Evolutionary conservation across 2,329 filamentous ascomycete genomes (phyloP), one percentile per base, ranked within the genome.

Genomic region (Aspergillus intermedius): DNA sequence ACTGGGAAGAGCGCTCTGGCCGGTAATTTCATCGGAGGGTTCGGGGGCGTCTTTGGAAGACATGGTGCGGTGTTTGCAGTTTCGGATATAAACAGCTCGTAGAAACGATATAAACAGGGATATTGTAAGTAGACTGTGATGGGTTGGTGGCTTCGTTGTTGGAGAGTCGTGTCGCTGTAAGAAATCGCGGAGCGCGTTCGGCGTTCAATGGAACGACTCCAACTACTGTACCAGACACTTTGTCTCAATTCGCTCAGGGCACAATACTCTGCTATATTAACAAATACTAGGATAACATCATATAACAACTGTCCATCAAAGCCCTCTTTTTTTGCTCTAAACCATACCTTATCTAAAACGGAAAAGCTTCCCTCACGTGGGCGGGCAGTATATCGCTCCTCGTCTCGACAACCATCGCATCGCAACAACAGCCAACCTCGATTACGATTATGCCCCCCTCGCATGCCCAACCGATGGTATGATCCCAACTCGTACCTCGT

Each of bases 41-140:
- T 93, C 93, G 15, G 88, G 85, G 3, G 84, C 83, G 57, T 88
- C 91, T 72, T 95, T 95, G 75, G 93, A 91, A 22, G 91, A 87
- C 91, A 97, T 96, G 44, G 15, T 69, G 25, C 4, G 6, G 10
- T 37, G 7, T 15, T 15, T 37, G 6, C 6, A n/a, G 5, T 37
- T 17, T 3, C 6, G 6, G n/a, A 3, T 15, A n/a, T 10, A 17
- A 37, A 17, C 12, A 37, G 8, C n/a, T 9, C 6, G n/a, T 15
- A 19, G 34, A 15, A 37, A 17, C 9, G 9, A 9, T n/a, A 37
- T 40, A 49, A 45, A 42, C 34, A 34, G 45, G 4, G 1, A 30
- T 30, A 30, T 12, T 5, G 10, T 30, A 12, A 30, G 25, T 30
- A 12, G 5, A 30, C 25, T 30, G 25, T 9, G 25, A 30, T 30